These are phyloP conservation scores for Steccherinum ochraceum DNA, from an alignment of 768 basidiomycete genomes.

Conservation along the genomic window DNA sequence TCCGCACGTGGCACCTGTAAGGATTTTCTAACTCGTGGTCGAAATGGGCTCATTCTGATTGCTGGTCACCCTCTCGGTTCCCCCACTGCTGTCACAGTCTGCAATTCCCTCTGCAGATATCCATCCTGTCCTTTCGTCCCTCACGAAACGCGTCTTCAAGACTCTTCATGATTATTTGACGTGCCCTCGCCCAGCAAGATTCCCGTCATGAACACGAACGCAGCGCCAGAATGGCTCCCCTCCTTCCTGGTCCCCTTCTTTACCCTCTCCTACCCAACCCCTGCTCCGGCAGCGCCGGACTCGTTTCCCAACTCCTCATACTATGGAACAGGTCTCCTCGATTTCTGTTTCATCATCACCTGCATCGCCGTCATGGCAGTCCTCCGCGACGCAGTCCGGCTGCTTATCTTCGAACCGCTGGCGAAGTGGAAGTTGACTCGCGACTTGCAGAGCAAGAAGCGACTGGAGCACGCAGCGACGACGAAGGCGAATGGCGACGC, in stretches of 20 bases:
- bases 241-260: conserved; percentile 62
- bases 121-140: background rate
- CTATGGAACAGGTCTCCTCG: conserved; percentile 68
- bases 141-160: background rate
- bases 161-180: conserved; percentile 30
- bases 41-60: background rate
- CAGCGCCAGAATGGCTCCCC: conserved; percentile 37
- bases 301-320: conserved; percentile 67
- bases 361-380: conserved; percentile 85
- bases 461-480: conserved; percentile 10
- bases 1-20: background rate
- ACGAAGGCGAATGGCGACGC: conserved; percentile 17
- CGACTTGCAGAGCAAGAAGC: conserved; percentile 29
- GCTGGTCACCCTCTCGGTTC: too few species aligned
- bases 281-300: conserved; percentile 51
- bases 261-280: conserved; percentile 63
- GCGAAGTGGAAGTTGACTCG: conserved; percentile 69
- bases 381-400: conserved; percentile 70
- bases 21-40: background rate
- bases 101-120: background rate
- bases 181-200: conserved; percentile 19
- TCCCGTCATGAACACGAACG: conserved; percentile 30
- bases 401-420: conserved; percentile 74
- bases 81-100: background rate
- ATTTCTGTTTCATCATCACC: conserved; percentile 75